These are phyloP conservation scores for Yarrowia porcina DNA, from an alignment of 805 yeast species.

Conservation along the genomic window DNA sequence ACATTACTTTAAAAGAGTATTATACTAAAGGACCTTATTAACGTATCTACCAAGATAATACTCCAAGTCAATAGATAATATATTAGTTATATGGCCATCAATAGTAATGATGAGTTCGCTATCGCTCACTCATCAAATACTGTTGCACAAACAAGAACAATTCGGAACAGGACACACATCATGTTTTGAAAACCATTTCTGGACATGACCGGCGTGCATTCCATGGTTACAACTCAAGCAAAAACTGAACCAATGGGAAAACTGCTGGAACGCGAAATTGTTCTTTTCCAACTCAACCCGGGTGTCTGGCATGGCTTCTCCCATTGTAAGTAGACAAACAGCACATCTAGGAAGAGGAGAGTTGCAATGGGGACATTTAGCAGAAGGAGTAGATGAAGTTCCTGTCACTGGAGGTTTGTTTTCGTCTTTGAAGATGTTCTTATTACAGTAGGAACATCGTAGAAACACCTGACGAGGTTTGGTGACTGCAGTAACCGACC, in stretches of 20 bases:
- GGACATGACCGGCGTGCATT: conserved; percentile 92
- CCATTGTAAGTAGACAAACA: conserved; percentile 76
- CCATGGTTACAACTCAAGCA: conserved; percentile 92
- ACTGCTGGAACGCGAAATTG: conserved; percentile 36
- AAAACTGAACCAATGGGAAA: conserved; percentile 85
- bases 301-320: conserved; percentile 40
- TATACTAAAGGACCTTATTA: no score
- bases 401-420: background rate
- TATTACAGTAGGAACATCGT: conserved; percentile 80
- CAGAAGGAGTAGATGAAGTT: background rate
- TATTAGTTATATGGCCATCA: no score
- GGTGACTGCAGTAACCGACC: conserved; percentile 47
- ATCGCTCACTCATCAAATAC: no score
- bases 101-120: no score
- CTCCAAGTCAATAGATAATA: no score
- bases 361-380: conserved; percentile 77
- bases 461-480: conserved; percentile 72
- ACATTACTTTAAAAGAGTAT: no score
- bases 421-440: conserved; percentile 36
- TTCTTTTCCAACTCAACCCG: conserved; percentile 28
- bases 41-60: no score
- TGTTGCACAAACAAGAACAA: conserved; percentile 76
- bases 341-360: conserved; percentile 87
- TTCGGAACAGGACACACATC: conserved; percentile 92
- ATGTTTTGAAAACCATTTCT: conserved; percentile 90